Conservation (phyloP, 495 filamentous ascomycete genomes). For the Poronia punctata region DNA sequence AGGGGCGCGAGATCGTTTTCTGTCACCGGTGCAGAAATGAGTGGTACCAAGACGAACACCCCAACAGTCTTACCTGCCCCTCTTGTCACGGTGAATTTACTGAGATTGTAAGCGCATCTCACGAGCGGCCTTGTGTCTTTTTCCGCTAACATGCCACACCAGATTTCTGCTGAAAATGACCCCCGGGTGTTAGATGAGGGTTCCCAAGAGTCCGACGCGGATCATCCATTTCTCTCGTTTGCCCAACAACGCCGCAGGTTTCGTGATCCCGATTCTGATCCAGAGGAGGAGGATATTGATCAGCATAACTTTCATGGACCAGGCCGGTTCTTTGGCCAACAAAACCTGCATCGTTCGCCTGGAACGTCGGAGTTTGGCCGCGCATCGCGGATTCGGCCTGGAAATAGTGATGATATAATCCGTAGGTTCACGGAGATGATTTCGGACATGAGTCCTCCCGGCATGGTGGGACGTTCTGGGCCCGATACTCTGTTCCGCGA, state of each 20-base stretch:
- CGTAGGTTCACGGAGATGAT: constrained; percentile 37
- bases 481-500: constrained; percentile 19
- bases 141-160: constrained; percentile 3
- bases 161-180: constrained; percentile 37
- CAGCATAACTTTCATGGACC: constrained; percentile 39
- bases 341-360: constrained; percentile 17
- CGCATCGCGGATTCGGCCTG: constrained; percentile 14
- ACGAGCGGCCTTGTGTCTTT: neutral
- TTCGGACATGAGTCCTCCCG: constrained; percentile 14
- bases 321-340: constrained; percentile 36
- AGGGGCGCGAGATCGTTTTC: constrained; percentile 60
- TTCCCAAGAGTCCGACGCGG: constrained; percentile 33
- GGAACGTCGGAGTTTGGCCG: constrained; percentile 13
- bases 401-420: constrained; percentile 29
- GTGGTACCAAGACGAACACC: constrained; percentile 63
- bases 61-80: constrained; percentile 60
- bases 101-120: constrained; percentile 63
- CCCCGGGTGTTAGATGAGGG: constrained; percentile 22
- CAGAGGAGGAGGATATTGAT: constrained; percentile 42
- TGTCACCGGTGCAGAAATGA: constrained; percentile 76
- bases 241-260: constrained; percentile 32
- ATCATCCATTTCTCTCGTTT: constrained; percentile 19
- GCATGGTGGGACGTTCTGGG: constrained; percentile 19
- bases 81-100: constrained; percentile 67
- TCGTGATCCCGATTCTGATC: constrained; percentile 37